Conservation (phyloP, 352 stramenopile genomes). For the Phytophthora melonis region DNA sequence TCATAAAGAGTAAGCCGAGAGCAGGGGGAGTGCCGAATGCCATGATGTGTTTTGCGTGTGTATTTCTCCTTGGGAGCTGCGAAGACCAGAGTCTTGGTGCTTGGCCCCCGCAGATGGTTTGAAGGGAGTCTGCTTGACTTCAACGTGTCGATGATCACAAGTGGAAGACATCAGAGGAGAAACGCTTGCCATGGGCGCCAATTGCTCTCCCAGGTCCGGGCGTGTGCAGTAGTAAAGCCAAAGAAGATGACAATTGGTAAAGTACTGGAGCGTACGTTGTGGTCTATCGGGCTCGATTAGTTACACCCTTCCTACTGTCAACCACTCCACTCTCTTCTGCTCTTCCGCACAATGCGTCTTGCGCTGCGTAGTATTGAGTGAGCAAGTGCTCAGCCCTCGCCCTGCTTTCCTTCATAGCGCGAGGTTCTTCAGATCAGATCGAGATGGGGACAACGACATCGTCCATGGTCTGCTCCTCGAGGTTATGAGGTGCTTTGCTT, state of each 20-base stretch:
- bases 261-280: conserved; percentile 23
- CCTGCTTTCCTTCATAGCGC: conserved; percentile 43
- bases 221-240: not conserved
- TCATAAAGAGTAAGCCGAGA: conserved; percentile 36
- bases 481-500: conserved; percentile 39
- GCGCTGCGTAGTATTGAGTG: conserved; percentile 26
- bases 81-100: not conserved
- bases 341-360: conserved; percentile 30
- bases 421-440: conserved; percentile 39
- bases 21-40: conserved; percentile 20
- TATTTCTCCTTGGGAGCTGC: not conserved
- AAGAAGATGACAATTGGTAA: conserved; percentile 3
- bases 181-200: not conserved
- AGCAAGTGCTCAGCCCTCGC: conserved; percentile 33
- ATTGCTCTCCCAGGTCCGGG: too few relatives aligned
- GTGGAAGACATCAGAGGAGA: not conserved
- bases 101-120: not conserved
- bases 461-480: conserved; percentile 27
- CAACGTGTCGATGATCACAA: not conserved
- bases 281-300: conserved; percentile 47
- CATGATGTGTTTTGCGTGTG: conserved; percentile 27
- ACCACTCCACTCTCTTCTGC: conserved; percentile 36
- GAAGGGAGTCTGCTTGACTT: conserved; percentile 10
- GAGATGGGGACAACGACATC: conserved; percentile 25
- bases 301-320: conserved; percentile 45